phyloP scores from a whole-genome alignment of 129 eudicot genomes.

The Artemisia tridentata region DNA sequence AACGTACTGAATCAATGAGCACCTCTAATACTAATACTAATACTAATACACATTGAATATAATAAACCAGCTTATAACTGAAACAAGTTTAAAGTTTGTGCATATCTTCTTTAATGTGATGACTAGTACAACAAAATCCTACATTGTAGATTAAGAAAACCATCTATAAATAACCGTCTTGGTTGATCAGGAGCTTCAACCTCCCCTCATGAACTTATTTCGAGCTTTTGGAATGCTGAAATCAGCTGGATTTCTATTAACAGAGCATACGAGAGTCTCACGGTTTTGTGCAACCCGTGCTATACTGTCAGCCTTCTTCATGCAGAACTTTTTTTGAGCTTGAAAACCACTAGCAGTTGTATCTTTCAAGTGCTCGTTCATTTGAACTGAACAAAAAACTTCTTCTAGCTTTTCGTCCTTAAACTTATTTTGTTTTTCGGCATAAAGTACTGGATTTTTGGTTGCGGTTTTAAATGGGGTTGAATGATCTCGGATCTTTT shows the following conservation, averaged over 20 bases:
- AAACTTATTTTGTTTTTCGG: conserved; percentile 9
- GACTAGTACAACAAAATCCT: conserved; percentile 7
- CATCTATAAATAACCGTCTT: background rate
- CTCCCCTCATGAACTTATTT: conserved; percentile 40
- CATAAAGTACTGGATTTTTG: background rate
- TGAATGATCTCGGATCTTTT: conserved; percentile 17
- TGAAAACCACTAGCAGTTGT: conserved; percentile 4
- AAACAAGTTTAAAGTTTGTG: background rate
- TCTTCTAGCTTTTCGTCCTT: conserved; percentile 17
- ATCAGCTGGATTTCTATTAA: conserved; percentile 43
- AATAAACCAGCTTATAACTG: background rate
- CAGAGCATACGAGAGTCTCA: conserved; percentile 17
- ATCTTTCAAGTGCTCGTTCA: conserved; percentile 6
- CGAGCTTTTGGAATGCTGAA: conserved; percentile 24
- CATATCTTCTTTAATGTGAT: background rate
- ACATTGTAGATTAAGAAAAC: conserved; percentile 3
- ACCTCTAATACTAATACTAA: background rate
- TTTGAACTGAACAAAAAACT: background rate
- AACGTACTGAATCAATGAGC: background rate
- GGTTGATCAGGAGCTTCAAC: conserved; percentile 9
- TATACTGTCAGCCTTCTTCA: conserved; percentile 14
- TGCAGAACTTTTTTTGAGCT: background rate
- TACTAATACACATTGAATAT: background rate
- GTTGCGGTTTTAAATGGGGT: conserved; percentile 11
- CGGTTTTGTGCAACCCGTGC: conserved; percentile 18